Evolutionary conservation across 176 grass and related monocot genomes (phyloP).

Genomic region (Tillandsia leiboldiana): DNA sequence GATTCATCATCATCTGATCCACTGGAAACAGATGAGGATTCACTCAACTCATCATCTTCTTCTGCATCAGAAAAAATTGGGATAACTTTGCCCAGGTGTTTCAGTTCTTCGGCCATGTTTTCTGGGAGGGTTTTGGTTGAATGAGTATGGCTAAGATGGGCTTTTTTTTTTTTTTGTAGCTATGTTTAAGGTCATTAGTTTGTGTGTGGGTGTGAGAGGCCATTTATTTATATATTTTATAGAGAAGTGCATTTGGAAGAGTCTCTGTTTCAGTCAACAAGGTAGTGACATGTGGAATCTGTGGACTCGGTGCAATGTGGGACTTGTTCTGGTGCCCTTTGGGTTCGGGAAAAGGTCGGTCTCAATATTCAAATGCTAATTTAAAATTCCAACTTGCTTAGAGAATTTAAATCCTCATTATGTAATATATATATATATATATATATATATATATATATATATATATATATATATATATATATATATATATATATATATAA

Average conservation of each 20-base stretch:
- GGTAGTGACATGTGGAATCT: slow-evolving; percentile 1
- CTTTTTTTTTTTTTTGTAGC: slow-evolving; percentile 23
- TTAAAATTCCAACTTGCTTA: too few relatives aligned
- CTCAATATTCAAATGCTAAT: too few relatives aligned
- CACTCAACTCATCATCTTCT: slow-evolving; percentile 40
- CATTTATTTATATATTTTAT: too few relatives aligned
- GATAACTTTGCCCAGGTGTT: slow-evolving; percentile 19
- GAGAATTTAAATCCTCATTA: too few relatives aligned
- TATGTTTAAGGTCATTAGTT: not conserved
- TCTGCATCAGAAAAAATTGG: slow-evolving; percentile 21
- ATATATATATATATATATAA: too few relatives aligned
- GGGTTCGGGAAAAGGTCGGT: too few relatives aligned
- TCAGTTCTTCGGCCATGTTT: slow-evolving; percentile 9
- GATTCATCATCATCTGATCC: slow-evolving; percentile 31
- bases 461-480: too few relatives aligned
- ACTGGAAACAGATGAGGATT: slow-evolving; percentile 49
- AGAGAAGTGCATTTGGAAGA: too few relatives aligned
- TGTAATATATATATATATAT: too few relatives aligned
- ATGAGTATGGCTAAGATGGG: not conserved
- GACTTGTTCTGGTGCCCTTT: not conserved
- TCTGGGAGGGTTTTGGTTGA: not conserved
- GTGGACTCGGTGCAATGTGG: not conserved
- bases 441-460: too few relatives aligned
- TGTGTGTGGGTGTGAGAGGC: too few relatives aligned
- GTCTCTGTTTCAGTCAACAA: too few relatives aligned